A percentile compares a stretch with the other conserved stretches of the same genome.
Conservation (phyloP, 345 rosid species). For the Eucalyptus cloeziana region DNA sequence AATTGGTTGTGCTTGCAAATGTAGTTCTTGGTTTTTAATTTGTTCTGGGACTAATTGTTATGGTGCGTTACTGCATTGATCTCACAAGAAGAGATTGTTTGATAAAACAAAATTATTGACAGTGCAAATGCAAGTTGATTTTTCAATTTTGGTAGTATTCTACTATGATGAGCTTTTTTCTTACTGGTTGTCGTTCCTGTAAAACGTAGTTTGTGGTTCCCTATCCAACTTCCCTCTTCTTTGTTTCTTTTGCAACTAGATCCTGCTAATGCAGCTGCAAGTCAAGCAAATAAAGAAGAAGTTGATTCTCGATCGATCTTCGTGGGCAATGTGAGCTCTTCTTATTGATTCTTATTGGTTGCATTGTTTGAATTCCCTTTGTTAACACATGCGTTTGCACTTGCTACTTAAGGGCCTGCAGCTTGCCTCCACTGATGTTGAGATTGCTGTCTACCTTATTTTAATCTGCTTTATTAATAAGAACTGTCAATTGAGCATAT, state of each 20-base stretch:
- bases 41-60: background rate
- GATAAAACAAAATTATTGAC: background rate
- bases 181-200: background rate
- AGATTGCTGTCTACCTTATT: background rate
- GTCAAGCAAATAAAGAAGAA: conserved; percentile 58
- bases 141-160: background rate
- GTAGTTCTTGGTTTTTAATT: background rate
- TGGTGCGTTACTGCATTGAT: background rate
- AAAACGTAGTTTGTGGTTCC: background rate
- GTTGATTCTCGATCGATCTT: conserved; percentile 65
- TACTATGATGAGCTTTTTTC: background rate
- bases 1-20: background rate
- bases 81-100: background rate
- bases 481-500: background rate
- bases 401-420: background rate
- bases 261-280: conserved; percentile 36
- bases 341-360: conserved; percentile 1
- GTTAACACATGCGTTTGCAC: background rate
- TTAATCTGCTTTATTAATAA: background rate
- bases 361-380: background rate
- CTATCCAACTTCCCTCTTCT: background rate
- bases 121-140: background rate
- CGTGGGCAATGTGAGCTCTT: conserved; percentile 65
- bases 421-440: background rate
- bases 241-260: conserved; percentile 23